phyloP scores from a whole-genome alignment of 2,329 filamentous ascomycete species.

The Cladosporium cucumerinum region DNA sequence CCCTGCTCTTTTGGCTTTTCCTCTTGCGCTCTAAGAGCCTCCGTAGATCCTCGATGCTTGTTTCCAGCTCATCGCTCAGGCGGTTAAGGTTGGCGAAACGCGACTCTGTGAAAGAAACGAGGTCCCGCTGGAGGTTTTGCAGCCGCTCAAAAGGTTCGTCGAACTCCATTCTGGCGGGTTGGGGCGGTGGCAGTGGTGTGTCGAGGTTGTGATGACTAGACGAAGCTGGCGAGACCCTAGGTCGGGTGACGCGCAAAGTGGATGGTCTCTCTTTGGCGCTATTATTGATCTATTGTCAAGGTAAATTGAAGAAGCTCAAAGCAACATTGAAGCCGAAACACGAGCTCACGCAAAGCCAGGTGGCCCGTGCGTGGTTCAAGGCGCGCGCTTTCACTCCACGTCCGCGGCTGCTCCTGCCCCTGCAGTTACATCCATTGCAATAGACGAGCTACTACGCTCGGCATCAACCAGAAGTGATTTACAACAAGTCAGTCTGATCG shows the following conservation, averaged over 20 bases:
- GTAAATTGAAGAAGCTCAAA: not conserved
- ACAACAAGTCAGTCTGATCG: not conserved
- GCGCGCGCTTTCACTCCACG: not conserved
- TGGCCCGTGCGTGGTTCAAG: not conserved
- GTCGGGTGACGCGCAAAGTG: not conserved
- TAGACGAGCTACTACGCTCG: not conserved
- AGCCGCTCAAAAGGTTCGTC: conserved; percentile 71
- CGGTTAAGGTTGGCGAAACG: conserved; percentile 68
- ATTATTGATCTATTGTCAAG: not conserved
- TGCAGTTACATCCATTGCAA: not conserved
- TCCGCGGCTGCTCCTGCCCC: no score
- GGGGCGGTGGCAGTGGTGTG: not conserved
- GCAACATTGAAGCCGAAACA: not conserved
- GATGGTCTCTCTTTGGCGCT: not conserved
- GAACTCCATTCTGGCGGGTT: conserved; percentile 60
- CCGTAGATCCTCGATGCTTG: conserved; percentile 64
- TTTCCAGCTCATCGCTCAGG: conserved; percentile 62
- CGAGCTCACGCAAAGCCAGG: not conserved
- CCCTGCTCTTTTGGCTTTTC: conserved; percentile 72
- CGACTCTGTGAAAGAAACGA: conserved; percentile 70
- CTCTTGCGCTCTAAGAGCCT: conserved; percentile 70
- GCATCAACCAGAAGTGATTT: not conserved
- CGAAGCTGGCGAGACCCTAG: not conserved
- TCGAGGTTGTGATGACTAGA: not conserved
- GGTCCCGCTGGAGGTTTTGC: conserved; percentile 80